Percentiles rank a stretch among this genome's conserved stretches.
Evolutionary conservation across 768 basidiomycete genomes (phyloP).

Genomic region (Termitomyces sp.): DNA sequence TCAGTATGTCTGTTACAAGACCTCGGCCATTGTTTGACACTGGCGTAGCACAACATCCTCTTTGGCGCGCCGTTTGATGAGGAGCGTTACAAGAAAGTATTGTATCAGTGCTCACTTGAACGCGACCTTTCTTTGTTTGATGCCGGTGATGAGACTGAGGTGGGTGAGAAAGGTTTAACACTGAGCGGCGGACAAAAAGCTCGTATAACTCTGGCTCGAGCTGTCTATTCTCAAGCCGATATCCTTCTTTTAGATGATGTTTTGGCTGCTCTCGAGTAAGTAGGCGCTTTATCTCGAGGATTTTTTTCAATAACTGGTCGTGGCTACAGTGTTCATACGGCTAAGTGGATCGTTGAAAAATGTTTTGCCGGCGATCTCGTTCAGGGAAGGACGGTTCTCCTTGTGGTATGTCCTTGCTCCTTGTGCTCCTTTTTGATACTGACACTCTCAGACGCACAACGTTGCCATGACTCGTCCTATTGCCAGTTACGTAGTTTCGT

Average conservation of each 20-base stretch:
- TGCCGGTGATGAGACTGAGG: slow-evolving; percentile 64
- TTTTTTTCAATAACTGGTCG: slow-evolving; percentile 4
- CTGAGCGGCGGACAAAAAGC: slow-evolving; percentile 52
- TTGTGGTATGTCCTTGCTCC: slow-evolving; percentile 48
- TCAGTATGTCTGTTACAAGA: background rate
- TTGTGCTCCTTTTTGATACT: background rate
- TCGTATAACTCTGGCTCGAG: slow-evolving; percentile 38
- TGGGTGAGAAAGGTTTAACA: slow-evolving; percentile 66
- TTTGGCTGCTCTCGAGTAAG: slow-evolving; percentile 52
- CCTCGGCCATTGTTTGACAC: background rate
- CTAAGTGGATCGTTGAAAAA: slow-evolving; percentile 73
- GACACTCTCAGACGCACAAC: slow-evolving; percentile 36
- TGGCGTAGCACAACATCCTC: slow-evolving; percentile 65
- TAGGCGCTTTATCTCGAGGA: background rate
- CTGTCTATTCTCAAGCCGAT: slow-evolving; percentile 45
- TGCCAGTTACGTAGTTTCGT: slow-evolving; percentile 50
- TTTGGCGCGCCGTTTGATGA: slow-evolving; percentile 77
- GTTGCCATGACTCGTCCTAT: slow-evolving; percentile 47
- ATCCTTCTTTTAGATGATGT: slow-evolving; percentile 72
- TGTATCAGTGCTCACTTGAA: slow-evolving; percentile 70
- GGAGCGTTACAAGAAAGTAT: slow-evolving; percentile 68
- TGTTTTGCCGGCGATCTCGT: slow-evolving; percentile 79
- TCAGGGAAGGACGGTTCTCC: slow-evolving; percentile 71
- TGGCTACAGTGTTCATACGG: slow-evolving; percentile 52
- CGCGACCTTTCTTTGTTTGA: slow-evolving; percentile 65